Percentiles rank a stretch among this genome's conserved stretches.
Conservation (phyloP, 129 eudicot species). For the Calendula officinalis region DNA sequence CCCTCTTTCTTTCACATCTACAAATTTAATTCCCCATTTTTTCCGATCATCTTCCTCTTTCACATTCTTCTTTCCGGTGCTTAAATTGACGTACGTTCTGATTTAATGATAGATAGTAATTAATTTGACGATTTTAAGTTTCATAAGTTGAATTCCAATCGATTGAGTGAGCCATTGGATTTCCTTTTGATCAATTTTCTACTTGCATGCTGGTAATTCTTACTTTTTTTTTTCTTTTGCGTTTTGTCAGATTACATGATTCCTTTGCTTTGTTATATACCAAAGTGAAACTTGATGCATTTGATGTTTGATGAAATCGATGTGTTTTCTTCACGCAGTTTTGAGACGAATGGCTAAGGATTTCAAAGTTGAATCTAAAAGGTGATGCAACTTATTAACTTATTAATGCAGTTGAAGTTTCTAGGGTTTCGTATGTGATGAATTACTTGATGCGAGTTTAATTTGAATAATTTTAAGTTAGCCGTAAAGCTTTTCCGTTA, state of each 20-base stretch:
- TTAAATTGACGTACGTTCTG: background rate
- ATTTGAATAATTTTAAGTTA: background rate
- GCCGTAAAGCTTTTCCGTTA: background rate
- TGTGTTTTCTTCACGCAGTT: constrained; percentile 20
- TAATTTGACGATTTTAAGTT: background rate
- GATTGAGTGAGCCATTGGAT: constrained; percentile 24
- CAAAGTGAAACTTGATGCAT: constrained; percentile 8
- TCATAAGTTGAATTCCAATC: background rate
- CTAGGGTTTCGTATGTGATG: constrained; percentile 21
- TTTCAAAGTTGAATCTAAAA: constrained; percentile 26
- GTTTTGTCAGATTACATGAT: background rate
- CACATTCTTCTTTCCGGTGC: constrained; percentile 12
- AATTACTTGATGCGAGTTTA: background rate
- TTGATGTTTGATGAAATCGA: background rate
- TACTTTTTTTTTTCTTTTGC: constrained; percentile 10
- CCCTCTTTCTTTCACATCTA: background rate
- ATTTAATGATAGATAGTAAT: background rate
- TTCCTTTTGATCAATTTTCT: constrained; percentile 12
- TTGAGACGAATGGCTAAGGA: constrained; percentile 33
- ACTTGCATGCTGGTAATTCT: constrained; percentile 30
- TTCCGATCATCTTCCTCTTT: constrained; percentile 32
- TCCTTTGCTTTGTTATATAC: background rate
- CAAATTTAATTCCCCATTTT: background rate
- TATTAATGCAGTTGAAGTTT: background rate
- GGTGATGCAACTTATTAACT: constrained; percentile 25